A percentile compares a stretch with the other conserved stretches of the same genome.
phyloP scores from a whole-genome alignment of 371 early-diverging fungal genomes.

The Rhizopus stolonifer region DNA sequence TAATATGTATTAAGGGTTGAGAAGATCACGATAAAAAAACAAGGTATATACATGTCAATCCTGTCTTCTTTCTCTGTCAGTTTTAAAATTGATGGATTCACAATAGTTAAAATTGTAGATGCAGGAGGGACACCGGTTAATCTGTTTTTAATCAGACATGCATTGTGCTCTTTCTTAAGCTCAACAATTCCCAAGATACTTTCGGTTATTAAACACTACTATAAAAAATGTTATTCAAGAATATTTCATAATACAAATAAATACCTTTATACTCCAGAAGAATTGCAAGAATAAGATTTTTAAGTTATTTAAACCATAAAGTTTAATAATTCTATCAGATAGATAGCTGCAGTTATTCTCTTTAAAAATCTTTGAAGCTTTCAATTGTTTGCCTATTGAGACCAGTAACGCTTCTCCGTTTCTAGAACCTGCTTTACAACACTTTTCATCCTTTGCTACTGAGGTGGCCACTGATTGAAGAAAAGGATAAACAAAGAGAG shows the following conservation, averaged over 20 bases:
- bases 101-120: slow-evolving; percentile 9
- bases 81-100: slow-evolving; percentile 17
- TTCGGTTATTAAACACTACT: slow-evolving; percentile 12
- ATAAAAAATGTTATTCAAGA: slow-evolving; percentile 12
- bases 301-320: background rate
- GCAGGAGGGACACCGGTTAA: background rate
- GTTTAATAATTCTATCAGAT: slow-evolving; percentile 2
- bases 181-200: slow-evolving; percentile 6
- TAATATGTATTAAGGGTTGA: slow-evolving; percentile 5
- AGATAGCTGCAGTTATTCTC: slow-evolving; percentile 13
- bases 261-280: slow-evolving; percentile 23
- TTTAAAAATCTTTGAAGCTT: slow-evolving; percentile 1
- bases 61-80: slow-evolving; percentile 16
- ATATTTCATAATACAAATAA: slow-evolving; percentile 12
- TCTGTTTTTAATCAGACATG: slow-evolving; percentile 7
- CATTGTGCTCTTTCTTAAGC: slow-evolving; percentile 19
- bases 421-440: slow-evolving; percentile 10
- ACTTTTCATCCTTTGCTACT: slow-evolving; percentile 7
- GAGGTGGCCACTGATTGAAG: slow-evolving; percentile 12
- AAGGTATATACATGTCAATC: slow-evolving; percentile 10
- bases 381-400: slow-evolving; percentile 11
- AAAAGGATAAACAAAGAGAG: slow-evolving; percentile 21
- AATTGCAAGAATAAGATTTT: background rate
- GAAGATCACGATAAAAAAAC: slow-evolving; percentile 4
- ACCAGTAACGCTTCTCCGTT: slow-evolving; percentile 4